Evolutionary conservation across 768 basidiomycete species (phyloP).

Genomic region (Sistotremastrum suecicum): DNA sequence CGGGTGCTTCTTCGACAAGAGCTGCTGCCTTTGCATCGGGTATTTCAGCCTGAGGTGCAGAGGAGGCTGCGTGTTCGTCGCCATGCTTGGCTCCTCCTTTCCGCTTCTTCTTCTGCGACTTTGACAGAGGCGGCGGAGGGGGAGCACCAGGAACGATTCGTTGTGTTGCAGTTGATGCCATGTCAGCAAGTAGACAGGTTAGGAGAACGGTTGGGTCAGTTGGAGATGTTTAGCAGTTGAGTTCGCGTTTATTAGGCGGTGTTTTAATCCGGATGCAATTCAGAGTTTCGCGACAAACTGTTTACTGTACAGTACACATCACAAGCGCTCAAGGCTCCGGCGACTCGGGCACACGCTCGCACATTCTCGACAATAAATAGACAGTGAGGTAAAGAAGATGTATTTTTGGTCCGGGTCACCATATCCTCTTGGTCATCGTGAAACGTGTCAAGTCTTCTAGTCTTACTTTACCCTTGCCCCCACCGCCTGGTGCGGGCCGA

Average conservation of each 20-base stretch:
- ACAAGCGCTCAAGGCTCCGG: no score
- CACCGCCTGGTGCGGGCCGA: conserved; percentile 24
- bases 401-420: conserved; percentile 20
- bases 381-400: not conserved
- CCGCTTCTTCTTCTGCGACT: conserved; percentile 57
- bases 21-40: conserved; percentile 33
- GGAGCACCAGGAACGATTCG: conserved; percentile 68
- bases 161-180: conserved; percentile 1
- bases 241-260: no score
- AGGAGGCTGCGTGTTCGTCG: conserved; percentile 31
- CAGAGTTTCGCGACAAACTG: no score
- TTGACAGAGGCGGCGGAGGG: conserved; percentile 41
- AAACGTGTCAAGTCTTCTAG: conserved; percentile 86
- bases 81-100: conserved; percentile 26
- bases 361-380: not conserved
- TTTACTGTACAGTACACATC: no score
- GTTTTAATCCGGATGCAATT: no score
- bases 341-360: no score
- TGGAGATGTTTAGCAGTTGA: no score
- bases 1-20: conserved; percentile 37
- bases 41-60: conserved; percentile 20
- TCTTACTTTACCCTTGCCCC: conserved; percentile 25
- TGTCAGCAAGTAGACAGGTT: no score
- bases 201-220: no score
- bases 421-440: conserved; percentile 94